Conservation (phyloP, 176 grass and related monocot species). For the Ananas comosus region DNA sequence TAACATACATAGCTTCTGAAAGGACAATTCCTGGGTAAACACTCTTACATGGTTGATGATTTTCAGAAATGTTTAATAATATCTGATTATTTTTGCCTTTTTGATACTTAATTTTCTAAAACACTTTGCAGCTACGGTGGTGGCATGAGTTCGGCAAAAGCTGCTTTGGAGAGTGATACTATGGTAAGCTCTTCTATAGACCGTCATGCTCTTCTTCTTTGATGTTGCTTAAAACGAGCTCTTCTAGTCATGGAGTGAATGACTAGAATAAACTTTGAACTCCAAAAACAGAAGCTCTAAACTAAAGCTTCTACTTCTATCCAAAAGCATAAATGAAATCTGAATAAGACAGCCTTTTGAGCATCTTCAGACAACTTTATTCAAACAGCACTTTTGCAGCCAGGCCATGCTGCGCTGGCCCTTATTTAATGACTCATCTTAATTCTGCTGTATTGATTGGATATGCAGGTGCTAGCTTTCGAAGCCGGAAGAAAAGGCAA, state of each 20-base stretch:
- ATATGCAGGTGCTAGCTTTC: constrained; percentile 56
- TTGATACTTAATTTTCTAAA: constrained; percentile 14
- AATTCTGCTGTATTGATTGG: constrained; percentile 6
- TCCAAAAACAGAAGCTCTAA: no score
- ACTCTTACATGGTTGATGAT: background rate
- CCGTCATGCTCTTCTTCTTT: background rate
- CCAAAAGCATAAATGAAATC: no score
- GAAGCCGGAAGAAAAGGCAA: constrained; percentile 68
- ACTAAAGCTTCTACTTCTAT: no score
- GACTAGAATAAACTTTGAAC: no score
- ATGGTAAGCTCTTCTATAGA: constrained; percentile 33
- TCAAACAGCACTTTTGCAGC: no score
- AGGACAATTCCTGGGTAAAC: constrained; percentile 77
- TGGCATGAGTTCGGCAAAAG: constrained; percentile 92
- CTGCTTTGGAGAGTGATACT: constrained; percentile 88
- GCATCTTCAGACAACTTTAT: no score
- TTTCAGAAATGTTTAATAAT: constrained; percentile 7
- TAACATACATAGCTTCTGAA: constrained; percentile 96
- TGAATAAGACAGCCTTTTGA: no score
- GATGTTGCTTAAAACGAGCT: no score
- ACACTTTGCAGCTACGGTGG: constrained; percentile 58
- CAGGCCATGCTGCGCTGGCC: no score
- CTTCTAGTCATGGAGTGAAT: no score
- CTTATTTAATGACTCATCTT: background rate
- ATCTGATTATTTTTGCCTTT: constrained; percentile 1